Percentiles rank a stretch among this genome's conserved stretches.
Evolutionary conservation across 139 green algal genomes (phyloP).

Genomic region (Chlamydomonas sp.): DNA sequence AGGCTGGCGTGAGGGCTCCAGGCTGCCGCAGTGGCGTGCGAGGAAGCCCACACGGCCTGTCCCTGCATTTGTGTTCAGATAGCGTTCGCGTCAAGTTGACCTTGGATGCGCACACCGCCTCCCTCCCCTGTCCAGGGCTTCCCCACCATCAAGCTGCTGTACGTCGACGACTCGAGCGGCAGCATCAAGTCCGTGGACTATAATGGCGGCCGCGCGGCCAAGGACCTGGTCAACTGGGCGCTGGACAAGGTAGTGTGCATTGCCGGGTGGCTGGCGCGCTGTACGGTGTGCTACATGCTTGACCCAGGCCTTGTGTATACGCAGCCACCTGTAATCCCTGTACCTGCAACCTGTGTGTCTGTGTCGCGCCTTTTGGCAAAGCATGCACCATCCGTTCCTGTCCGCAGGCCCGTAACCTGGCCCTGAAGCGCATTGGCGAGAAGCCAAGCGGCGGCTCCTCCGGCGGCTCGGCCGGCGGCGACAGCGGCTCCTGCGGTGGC

Average conservation of each 20-base stretch:
- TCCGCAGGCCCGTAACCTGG: slow-evolving; percentile 24
- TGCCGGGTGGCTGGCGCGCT: slow-evolving; percentile 2
- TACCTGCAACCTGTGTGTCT: no score
- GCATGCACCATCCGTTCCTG: neutral
- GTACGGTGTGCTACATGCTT: no score
- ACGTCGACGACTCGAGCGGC: slow-evolving; percentile 48
- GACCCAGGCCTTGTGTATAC: no score
- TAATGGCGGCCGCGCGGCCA: slow-evolving; percentile 74
- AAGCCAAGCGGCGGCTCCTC: slow-evolving; percentile 34
- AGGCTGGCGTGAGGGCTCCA: no score
- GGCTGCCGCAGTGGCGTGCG: no score
- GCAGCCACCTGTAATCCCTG: no score
- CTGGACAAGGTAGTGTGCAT: slow-evolving; percentile 75
- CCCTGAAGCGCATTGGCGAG: slow-evolving; percentile 60
- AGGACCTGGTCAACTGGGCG: slow-evolving; percentile 82
- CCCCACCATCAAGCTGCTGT: slow-evolving; percentile 89
- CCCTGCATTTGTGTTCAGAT: no score
- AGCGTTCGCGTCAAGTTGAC: no score
- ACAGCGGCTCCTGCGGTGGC: slow-evolving; percentile 30
- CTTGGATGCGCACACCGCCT: no score
- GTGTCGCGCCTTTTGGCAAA: no score
- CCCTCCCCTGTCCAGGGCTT: slow-evolving; percentile 69
- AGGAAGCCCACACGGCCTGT: no score
- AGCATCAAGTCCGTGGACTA: slow-evolving; percentile 77
- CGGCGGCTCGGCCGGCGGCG: slow-evolving; percentile 16